Evolutionary conservation across 2,329 filamentous ascomycete genomes (phyloP), one percentile per base, ranked within the genome.

Genomic region (Xenosphaeropsis pyriputrescens): DNA sequence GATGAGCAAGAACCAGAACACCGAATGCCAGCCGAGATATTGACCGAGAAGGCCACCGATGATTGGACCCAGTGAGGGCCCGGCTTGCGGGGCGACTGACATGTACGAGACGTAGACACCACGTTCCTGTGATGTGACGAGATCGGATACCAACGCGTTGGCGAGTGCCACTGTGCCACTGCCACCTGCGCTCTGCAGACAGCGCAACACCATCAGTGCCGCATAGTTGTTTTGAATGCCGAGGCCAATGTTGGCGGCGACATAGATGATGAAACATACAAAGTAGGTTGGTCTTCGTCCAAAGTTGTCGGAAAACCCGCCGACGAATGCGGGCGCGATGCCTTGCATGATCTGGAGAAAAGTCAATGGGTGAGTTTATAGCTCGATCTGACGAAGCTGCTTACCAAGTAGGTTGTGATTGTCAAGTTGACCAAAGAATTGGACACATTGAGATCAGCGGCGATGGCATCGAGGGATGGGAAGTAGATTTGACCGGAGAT

Each of bases 51-150:
- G 48, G 6, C 68, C 69, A 0, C 68, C 68, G 17, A 72, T 60
- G 0, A 68, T 58, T 0, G 70, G 68, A 0, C 63, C 66, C 7
- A 71, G 42, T 0, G 64, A 61, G 5, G 64, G 65, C 0, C 60
- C 64, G 15, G 68, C 51, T 48, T 53, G 53, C n/a, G 47, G 49
- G 35, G 45, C 75, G 70, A 52, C 80, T 70, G 17, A 72, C n/a
- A 76, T 71, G 42, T 76, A 68, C 36, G 73, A 80, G 61, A 88
- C 78, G 50, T 82, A 88, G 39, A 68, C 71, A 2, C 83, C 84
- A 47, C 84, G 64, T 53, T 89, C 79, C 0, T 71, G 67, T 34
- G 70, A 75, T 0, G 78, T 74, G 0, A 76, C 68, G 5, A 86
- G 67, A 48, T 91, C 84, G 1, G 79, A 76, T 12, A 88, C 70